Conservation (phyloP, 2,329 filamentous ascomycete species). For the Nemania sp. region DNA sequence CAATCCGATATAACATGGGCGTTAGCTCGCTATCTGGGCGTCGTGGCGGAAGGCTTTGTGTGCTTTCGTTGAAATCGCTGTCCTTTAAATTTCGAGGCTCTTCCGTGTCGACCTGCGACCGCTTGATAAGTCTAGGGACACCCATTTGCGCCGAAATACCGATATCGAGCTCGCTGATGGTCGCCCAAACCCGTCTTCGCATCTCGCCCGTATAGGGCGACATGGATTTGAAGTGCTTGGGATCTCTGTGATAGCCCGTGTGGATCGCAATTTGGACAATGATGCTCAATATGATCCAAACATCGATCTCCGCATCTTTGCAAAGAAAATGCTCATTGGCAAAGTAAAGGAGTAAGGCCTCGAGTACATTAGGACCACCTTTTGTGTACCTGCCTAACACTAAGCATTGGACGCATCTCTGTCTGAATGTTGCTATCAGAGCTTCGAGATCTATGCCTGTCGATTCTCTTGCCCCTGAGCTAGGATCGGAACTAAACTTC, state of each 20-base stretch:
- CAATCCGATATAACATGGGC: slow-evolving; percentile 33
- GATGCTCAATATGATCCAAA: slow-evolving; percentile 43
- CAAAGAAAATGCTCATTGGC: slow-evolving; percentile 38
- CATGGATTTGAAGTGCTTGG: slow-evolving; percentile 47
- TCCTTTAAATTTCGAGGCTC: slow-evolving; percentile 51
- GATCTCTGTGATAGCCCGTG: slow-evolving; percentile 52
- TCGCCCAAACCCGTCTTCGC: slow-evolving; percentile 50
- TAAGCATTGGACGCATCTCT: slow-evolving; percentile 44
- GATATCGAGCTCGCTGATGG: slow-evolving; percentile 48
- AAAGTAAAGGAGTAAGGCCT: slow-evolving; percentile 44
- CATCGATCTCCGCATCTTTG: slow-evolving; percentile 41
- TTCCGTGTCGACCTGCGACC: slow-evolving; percentile 47
- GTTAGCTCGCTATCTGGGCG: slow-evolving; percentile 40
- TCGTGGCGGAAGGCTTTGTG: slow-evolving; percentile 43
- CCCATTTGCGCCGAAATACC: slow-evolving; percentile 52
- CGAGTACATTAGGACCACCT: slow-evolving; percentile 47
- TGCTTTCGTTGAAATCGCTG: slow-evolving; percentile 46
- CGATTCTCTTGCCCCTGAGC: too few species aligned
- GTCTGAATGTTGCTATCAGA: slow-evolving; percentile 30
- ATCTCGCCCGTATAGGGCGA: slow-evolving; percentile 50
- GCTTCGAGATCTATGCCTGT: neutral
- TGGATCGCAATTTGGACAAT: slow-evolving; percentile 45
- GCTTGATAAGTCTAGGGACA: slow-evolving; percentile 49
- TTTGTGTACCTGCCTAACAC: slow-evolving; percentile 46
- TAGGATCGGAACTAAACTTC: slow-evolving; percentile 11